Base-by-base conservation (phyloP, 1,284 basidiomycete species). In the Cutaneotrichosporon cavernicola region DNA sequence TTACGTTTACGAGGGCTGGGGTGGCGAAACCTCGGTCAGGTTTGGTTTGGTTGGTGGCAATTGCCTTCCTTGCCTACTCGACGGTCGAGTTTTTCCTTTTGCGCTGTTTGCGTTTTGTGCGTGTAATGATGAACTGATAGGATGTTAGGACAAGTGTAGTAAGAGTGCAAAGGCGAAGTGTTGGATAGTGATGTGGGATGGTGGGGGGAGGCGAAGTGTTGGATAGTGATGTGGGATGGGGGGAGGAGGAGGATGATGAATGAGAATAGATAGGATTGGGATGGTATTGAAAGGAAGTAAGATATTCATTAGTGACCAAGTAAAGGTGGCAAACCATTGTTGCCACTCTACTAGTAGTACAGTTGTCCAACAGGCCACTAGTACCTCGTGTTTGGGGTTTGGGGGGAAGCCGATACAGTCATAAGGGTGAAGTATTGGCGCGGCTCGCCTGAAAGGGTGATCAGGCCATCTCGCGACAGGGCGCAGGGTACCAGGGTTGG, bases 51-150 rank as follows among this genome's bases (percentile, higher is more conserved):
- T 58, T 34, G 43, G 57, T 58, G 57, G 57, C 57, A 14, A 58
- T 46, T 26, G 26, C 16, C 21, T 31, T 21, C 36, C 10, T 30
- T 46, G 26, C 26, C 26, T 26, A 26, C 26, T 26, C 26, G 14
- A 13, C 38, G 9, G 5, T 16, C 22, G 43, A 49, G 43, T 58
- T 34, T 46, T 34, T 34, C 26, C 16, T 47, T 58, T 58, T 58
- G 31, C 46, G 57, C 46, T 46, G 47, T 30, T 58, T 58, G 32
- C 57, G 43, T 58, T 58, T 58, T 58, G 43, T 11, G 38, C 21
- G 38, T 43, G 13, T 38, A 49, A 47, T 58, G 46, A 34, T 47
- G 43, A 30, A 30, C 31, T 21, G n/a, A 4, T 22, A n/a, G 55
- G 38, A 16, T n/a, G 55, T 56, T 38, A 40, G 34, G 22, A 52